These are phyloP conservation scores for Argentina anserina DNA, from an alignment of 306 rosid genomes.

Conservation along the genomic window DNA sequence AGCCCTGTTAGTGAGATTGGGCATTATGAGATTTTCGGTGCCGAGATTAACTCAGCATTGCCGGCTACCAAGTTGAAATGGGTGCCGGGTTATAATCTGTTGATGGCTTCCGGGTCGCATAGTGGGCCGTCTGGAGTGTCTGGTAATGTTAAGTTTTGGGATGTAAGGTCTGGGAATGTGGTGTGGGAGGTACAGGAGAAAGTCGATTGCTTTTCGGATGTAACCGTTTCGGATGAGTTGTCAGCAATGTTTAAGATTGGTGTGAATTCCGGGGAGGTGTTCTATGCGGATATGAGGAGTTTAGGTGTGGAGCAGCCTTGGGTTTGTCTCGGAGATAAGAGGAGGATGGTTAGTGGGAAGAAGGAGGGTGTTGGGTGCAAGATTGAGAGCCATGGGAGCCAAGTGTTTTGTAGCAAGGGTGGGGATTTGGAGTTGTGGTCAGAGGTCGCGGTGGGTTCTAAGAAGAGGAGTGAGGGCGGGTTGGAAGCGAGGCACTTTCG, in stretches of 20 bases:
- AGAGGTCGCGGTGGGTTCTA: slow-evolving; percentile 54
- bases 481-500: slow-evolving; percentile 50
- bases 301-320: slow-evolving; percentile 55
- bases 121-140: slow-evolving; percentile 86
- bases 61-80: slow-evolving; percentile 84
- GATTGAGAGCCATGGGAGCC: slow-evolving; percentile 74
- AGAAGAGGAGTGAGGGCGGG: slow-evolving; percentile 18
- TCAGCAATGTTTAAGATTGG: slow-evolving; percentile 77
- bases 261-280: slow-evolving; percentile 66
- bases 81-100: slow-evolving; percentile 47
- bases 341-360: slow-evolving; percentile 54
- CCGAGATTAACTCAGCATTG: slow-evolving; percentile 71
- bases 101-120: slow-evolving; percentile 93
- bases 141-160: slow-evolving; percentile 82
- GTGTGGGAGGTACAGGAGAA: slow-evolving; percentile 75
- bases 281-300: slow-evolving; percentile 57
- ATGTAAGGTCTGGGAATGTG: slow-evolving; percentile 52
- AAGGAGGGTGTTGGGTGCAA: slow-evolving; percentile 81
- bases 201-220: slow-evolving; percentile 77
- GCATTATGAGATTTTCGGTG: slow-evolving; percentile 80
- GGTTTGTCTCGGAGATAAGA: slow-evolving; percentile 65
- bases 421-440: slow-evolving; percentile 82
- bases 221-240: slow-evolving; percentile 58
- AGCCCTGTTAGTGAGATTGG: slow-evolving; percentile 47
- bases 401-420: slow-evolving; percentile 72